phyloP scores from a whole-genome alignment of 2,329 filamentous ascomycete genomes.

The Lecanicillium sp. region DNA sequence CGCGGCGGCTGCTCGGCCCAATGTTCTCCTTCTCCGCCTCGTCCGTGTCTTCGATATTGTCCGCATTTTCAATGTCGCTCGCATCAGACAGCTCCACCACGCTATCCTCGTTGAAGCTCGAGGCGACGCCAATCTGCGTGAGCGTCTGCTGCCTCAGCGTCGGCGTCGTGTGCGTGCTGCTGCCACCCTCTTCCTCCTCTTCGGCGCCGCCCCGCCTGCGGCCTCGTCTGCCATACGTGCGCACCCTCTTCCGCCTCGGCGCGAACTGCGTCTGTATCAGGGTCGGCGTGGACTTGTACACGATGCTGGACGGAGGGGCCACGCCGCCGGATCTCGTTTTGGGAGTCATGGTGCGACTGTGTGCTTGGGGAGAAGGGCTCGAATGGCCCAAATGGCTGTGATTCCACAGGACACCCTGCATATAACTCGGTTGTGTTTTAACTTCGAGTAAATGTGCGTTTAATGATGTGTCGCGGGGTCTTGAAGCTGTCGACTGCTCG shows the following conservation, averaged over 20 bases:
- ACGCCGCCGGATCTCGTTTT: slow-evolving; percentile 33
- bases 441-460: no score
- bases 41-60: background rate
- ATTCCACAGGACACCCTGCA: no score
- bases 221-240: slow-evolving; percentile 26
- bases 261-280: slow-evolving; percentile 36
- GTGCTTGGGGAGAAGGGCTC: no score
- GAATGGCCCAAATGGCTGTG: no score
- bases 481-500: no score
- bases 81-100: slow-evolving; percentile 17
- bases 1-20: slow-evolving; percentile 6
- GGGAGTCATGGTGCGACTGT: slow-evolving; percentile 33
- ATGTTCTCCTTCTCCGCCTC: slow-evolving; percentile 17
- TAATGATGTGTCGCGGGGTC: no score
- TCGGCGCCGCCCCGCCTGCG: background rate
- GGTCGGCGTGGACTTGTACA: slow-evolving; percentile 33
- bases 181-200: background rate
- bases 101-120: slow-evolving; percentile 28
- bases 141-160: slow-evolving; percentile 35
- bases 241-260: slow-evolving; percentile 27
- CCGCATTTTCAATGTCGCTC: slow-evolving; percentile 16
- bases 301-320: slow-evolving; percentile 27
- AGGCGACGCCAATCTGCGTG: slow-evolving; percentile 37
- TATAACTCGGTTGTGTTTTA: no score
- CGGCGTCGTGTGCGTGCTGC: background rate